phyloP scores from a whole-genome alignment of 179 eudicot species.

The Heliamphora pulchella region DNA sequence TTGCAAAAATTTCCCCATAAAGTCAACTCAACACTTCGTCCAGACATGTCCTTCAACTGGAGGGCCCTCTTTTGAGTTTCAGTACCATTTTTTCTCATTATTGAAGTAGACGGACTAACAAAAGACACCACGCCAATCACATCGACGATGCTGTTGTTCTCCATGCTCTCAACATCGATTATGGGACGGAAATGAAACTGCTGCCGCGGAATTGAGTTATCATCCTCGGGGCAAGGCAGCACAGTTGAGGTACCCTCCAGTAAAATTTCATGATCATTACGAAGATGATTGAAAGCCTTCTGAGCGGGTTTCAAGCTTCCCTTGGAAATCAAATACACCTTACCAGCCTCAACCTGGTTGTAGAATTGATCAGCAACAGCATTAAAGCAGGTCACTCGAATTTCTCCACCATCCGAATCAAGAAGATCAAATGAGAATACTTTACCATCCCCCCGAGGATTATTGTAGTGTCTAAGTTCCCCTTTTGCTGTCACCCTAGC shows the following conservation, averaged over 20 bases:
- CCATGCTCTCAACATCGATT: constrained; percentile 60
- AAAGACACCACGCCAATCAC: constrained; percentile 69
- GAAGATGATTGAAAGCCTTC: constrained; percentile 70
- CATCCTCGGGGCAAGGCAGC: constrained; percentile 69
- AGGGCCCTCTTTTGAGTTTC: constrained; percentile 75
- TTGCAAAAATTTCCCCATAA: constrained; percentile 86
- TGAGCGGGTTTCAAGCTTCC: constrained; percentile 80
- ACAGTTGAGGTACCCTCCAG: constrained; percentile 60
- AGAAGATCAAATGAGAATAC: constrained; percentile 92
- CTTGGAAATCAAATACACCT: constrained; percentile 66
- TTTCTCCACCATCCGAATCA: constrained; percentile 90
- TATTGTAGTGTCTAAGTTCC: constrained; percentile 63
- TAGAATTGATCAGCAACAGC: constrained; percentile 78
- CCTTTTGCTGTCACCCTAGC: constrained; percentile 87
- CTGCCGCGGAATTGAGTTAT: constrained; percentile 53
- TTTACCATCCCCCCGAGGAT: constrained; percentile 81
- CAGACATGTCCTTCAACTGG: constrained; percentile 79
- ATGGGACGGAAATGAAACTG: constrained; percentile 73
- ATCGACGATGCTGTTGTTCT: constrained; percentile 47
- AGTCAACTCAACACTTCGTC: constrained; percentile 71
- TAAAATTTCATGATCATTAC: constrained; percentile 63
- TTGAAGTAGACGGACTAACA: constrained; percentile 50
- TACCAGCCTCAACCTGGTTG: constrained; percentile 58
- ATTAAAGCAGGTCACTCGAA: constrained; percentile 84
- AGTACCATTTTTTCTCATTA: constrained; percentile 73